Percentiles rank a stretch among this genome's conserved stretches.
Conservation (phyloP, 441 rosid species). For the Populus tomentosa region DNA sequence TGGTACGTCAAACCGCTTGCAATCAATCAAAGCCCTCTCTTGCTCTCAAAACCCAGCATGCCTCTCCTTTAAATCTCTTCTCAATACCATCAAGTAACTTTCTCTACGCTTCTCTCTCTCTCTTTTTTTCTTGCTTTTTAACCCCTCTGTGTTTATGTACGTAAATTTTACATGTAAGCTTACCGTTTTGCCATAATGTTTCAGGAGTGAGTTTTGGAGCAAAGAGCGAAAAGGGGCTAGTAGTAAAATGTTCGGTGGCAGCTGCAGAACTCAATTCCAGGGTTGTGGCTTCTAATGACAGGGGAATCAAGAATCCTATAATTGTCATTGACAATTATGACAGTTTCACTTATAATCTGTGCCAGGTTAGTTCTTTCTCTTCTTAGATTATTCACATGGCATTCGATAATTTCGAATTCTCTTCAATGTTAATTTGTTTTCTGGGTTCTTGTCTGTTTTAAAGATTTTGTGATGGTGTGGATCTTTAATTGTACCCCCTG, state of each 20-base stretch:
- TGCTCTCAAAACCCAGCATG: constrained; percentile 16
- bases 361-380: constrained; percentile 52
- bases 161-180: background rate
- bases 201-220: constrained; percentile 33
- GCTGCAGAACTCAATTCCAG: constrained; percentile 32
- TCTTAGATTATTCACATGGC: background rate
- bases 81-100: constrained; percentile 31
- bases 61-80: constrained; percentile 11
- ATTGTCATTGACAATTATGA: constrained; percentile 91
- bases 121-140: background rate
- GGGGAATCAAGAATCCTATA: constrained; percentile 44
- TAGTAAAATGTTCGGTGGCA: constrained; percentile 35
- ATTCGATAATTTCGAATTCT: background rate
- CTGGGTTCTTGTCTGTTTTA: background rate
- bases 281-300: constrained; percentile 21
- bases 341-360: constrained; percentile 93
- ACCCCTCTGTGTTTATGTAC: background rate
- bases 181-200: background rate
- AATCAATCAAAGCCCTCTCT: constrained; percentile 24
- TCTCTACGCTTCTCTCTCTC: constrained; percentile 6
- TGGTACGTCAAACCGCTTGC: constrained; percentile 21
- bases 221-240: constrained; percentile 31
- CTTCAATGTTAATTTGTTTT: background rate
- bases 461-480: background rate
- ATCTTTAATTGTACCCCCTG: background rate